Evolutionary conservation across 768 basidiomycete species (phyloP), one percentile per base, ranked within the genome.

Genomic region (Russula griseocarnosa): DNA sequence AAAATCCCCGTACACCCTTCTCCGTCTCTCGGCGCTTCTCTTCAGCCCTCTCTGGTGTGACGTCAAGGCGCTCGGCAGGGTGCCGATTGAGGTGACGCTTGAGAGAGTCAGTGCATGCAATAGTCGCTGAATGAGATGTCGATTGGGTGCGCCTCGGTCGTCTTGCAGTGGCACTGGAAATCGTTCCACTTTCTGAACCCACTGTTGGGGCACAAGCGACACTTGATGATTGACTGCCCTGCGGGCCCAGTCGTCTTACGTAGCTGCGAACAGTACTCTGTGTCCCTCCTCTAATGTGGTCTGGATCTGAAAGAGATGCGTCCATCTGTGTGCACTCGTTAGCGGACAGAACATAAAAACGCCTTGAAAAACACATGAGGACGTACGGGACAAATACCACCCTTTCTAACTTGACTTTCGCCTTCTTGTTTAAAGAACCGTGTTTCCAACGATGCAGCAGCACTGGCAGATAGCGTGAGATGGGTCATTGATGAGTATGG

Each of bases 151-250:
- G 38, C 34, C 50, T 60, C 59, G 13, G 14, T 3, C 1, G 24
- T 16, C 50, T 60, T 26, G 59, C 49, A 52, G 20, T 60, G 50
- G 3, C 50, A 11, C 50, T 22, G 44, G n/a, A 52, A 60, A 7
- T 52, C 26, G 0, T 52, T 38, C 50, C 50, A 60, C 5, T 14
- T 20, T 1, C 30, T 8, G 38, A 42, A 50, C 9, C 7, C 26
- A 3, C 26, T 26, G 28, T 5, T 3, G 14, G 55, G 61, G 30
- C 49, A 51, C 28, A 28, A 28, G 28, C 28, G 30, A 36, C 54
- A 56, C n/a, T 49, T 56, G 28, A 55, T 13, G 47, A 16, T 9
- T 1, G 16, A 56, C 49, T 0, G 36, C n/a, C 1, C 54, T n/a
- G 1, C 22, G 38, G 13, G 26, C 36, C 47, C 26, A 40, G 26